Evolutionary conservation across 2,329 filamentous ascomycete species (phyloP), one percentile per base, ranked within the genome.

Genomic region (Calcarisporium arbuscula): DNA sequence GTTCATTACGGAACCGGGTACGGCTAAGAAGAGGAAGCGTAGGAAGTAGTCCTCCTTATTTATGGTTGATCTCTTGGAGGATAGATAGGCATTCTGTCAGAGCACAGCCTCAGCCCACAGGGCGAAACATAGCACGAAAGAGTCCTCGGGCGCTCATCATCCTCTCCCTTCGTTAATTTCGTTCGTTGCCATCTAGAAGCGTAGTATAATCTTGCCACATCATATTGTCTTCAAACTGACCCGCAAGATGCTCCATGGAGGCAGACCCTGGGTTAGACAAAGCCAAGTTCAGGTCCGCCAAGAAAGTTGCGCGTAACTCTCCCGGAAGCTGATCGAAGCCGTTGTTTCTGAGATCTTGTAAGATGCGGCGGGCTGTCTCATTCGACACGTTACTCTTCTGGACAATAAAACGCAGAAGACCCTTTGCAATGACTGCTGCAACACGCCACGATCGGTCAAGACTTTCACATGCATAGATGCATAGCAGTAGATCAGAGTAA

Each of bases 381-480:
- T 40, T 44, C 5, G 54, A 41, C 26, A 64, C 54, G 35, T 54
- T 41, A 0, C 51, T 53, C 15, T 57, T 49, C 5, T 51, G 44
- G n/a, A 65, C 39, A 5, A 51, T 48, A 55, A 65, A 58, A 6
- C 57, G 50, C 4, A 65, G 40, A 10, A 65, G 40, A 5, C 56
- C 57, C 11, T 49, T 48, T 3, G 47, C 49, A 16, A 62, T 57
- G 3, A 52, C 42, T 22, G 57, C 52, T 5, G 58, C 54, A 5
- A 66, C 53, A 1, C 56, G 55, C 36, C 55, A 65, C 2, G 57
- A 51, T 6, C 48, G 48, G 5, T 54, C 48, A 3, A 65, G 48
- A 5, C 46, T 45, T 20, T 58, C 50, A 32, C 65, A 65, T 2
- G 54, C 56, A 31, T 64, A 58, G 5, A 66, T 40, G 21, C 60